Evolutionary conservation across 176 grass and related monocot genomes (phyloP), one percentile per base, ranked within the genome.

Genomic region (Leersia perrieri): DNA sequence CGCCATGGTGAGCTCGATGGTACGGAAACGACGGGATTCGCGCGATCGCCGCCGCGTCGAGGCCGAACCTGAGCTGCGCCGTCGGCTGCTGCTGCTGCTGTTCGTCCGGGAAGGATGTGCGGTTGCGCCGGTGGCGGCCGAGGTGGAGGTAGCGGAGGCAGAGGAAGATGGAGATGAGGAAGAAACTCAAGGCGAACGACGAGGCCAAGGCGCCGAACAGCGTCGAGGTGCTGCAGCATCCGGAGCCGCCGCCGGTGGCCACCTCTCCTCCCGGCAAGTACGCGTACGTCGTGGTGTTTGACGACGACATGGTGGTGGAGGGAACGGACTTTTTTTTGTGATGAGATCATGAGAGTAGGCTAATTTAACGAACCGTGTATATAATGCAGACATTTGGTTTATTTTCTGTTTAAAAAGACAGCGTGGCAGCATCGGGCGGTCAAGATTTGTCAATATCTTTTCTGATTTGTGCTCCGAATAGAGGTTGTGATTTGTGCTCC

Each of bases 31-130:
- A 78, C 11, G 93, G 88, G n/a, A 96, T 32, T 60, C 80, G 27
- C 28, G 88, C 85, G 82, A 96, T 96, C 80, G 81, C 61, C 13
- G 79, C 58, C 64, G 79, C 76, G 55, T 90, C 85, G 58, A 96
- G 90, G 47, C 93, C 93, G 18, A 23, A 55, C 60, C 81, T 92
- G 10, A 67, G 81, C 36, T 13, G 81, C 32, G 57, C 9, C 27
- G 57, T 12, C 27, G 3, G 79, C 29, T 3, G 77, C 36, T 30
- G 20, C 38, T 49, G 41, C 23, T 0, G 20, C n/a, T 65, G 58
- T 25, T 35, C n/a, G 11, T 35, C 40, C 18, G n/a, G 49, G 5
- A 60, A 40, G 29, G 11, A 28, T 28, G 31, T 13, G 1, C 27
- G 22, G 32, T 53, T 60, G 15, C 47, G 83, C 23, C 78, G 39